Conservation (phyloP, 106 monocot genomes). For the Chionographis japonica region DNA sequence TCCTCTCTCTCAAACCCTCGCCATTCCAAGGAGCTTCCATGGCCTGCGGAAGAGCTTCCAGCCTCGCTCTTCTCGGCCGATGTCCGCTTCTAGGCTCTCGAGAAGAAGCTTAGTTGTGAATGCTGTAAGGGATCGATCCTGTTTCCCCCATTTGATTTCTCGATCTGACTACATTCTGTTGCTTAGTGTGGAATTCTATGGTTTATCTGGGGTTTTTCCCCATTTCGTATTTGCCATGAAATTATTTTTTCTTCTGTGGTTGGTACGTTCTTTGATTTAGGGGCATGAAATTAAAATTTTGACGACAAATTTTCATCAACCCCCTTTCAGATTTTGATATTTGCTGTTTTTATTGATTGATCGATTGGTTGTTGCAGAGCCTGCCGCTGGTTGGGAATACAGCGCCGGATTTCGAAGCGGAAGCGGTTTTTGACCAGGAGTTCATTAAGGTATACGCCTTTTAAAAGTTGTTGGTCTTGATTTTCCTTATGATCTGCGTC, state of each 20-base stretch:
- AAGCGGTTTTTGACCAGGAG: constrained; percentile 91
- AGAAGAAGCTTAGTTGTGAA: constrained; percentile 55
- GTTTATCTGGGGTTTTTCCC: not conserved
- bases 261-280: not conserved
- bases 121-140: constrained; percentile 30
- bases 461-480: not conserved
- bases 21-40: constrained; percentile 33
- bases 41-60: constrained; percentile 29
- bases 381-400: constrained; percentile 77
- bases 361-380: constrained; percentile 20
- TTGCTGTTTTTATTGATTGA: not conserved
- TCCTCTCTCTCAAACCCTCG: constrained; percentile 27
- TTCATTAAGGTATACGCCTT: constrained; percentile 62
- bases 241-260: not conserved
- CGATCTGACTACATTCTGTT: not conserved
- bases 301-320: not conserved
- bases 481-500: too few species aligned
- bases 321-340: not conserved
- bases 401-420: constrained; percentile 84
- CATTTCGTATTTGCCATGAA: not conserved
- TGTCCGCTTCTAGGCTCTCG: constrained; percentile 26
- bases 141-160: not conserved
- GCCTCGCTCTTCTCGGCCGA: constrained; percentile 16
- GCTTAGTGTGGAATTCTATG: too few species aligned
- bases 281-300: not conserved